A percentile compares a stretch with the other conserved stretches of the same genome.
Conservation (phyloP, 2,329 filamentous ascomycete genomes). For the Thelonectria blattea region DNA sequence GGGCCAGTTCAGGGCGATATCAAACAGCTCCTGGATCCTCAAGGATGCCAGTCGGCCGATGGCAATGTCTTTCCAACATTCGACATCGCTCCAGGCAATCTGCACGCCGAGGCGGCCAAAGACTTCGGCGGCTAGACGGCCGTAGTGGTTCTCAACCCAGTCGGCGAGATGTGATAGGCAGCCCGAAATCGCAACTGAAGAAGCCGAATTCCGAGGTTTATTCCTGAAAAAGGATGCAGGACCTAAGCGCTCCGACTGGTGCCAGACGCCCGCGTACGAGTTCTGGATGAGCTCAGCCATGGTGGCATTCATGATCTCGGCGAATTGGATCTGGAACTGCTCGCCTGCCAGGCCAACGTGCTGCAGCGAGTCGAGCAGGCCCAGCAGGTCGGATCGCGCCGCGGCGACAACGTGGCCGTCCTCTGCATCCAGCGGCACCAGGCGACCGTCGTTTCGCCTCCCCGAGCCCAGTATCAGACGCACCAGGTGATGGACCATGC, state of each 20-base stretch:
- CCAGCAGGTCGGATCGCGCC: slow-evolving; percentile 58
- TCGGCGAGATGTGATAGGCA: slow-evolving; percentile 65
- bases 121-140: slow-evolving; percentile 68
- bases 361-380: slow-evolving; percentile 64
- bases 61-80: slow-evolving; percentile 74
- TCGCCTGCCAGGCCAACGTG: slow-evolving; percentile 73
- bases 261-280: slow-evolving; percentile 70
- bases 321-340: slow-evolving; percentile 72
- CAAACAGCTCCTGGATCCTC: slow-evolving; percentile 75
- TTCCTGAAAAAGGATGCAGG: slow-evolving; percentile 10
- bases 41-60: slow-evolving; percentile 71
- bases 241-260: slow-evolving; percentile 28
- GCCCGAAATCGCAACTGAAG: slow-evolving; percentile 50
- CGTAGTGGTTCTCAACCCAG: slow-evolving; percentile 74
- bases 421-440: slow-evolving; percentile 22
- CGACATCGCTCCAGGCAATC: slow-evolving; percentile 62
- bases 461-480: slow-evolving; percentile 51
- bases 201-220: slow-evolving; percentile 10
- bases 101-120: slow-evolving; percentile 54
- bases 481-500: slow-evolving; percentile 61
- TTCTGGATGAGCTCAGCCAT: slow-evolving; percentile 68
- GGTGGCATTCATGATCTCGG: slow-evolving; percentile 70
- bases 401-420: slow-evolving; percentile 42
- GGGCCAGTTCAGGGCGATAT: slow-evolving; percentile 80
- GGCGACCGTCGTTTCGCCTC: slow-evolving; percentile 22